phyloP scores from a whole-genome alignment of 805 yeast genomes.

The Spathaspora gorwiae region DNA sequence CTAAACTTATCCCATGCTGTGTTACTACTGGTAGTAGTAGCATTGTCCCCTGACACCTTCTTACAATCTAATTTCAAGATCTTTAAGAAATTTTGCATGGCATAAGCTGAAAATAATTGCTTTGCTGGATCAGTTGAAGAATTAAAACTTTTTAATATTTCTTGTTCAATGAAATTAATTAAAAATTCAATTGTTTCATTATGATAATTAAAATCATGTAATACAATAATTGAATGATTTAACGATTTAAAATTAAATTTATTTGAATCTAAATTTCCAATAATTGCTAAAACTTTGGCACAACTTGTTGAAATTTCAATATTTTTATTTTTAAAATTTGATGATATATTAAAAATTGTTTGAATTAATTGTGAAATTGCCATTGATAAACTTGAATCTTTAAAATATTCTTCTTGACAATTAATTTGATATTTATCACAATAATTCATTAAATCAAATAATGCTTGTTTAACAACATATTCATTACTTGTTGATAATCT shows the following conservation, averaged over 20 bases:
- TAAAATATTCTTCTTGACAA: slow-evolving; percentile 40
- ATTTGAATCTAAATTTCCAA: slow-evolving; percentile 74
- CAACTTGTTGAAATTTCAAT: slow-evolving; percentile 52
- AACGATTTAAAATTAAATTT: slow-evolving; percentile 43
- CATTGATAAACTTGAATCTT: slow-evolving; percentile 22
- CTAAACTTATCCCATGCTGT: slow-evolving; percentile 55
- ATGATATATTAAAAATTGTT: slow-evolving; percentile 52
- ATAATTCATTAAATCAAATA: slow-evolving; percentile 57
- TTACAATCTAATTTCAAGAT: slow-evolving; percentile 46
- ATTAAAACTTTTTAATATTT: slow-evolving; percentile 81
- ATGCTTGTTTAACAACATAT: slow-evolving; percentile 68
- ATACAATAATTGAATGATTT: slow-evolving; percentile 43
- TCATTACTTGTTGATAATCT: slow-evolving; percentile 60
- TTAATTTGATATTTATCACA: slow-evolving; percentile 47
- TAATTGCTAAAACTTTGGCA: slow-evolving; percentile 64
- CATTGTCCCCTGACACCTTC: slow-evolving; percentile 13
- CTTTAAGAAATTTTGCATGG: slow-evolving; percentile 81
- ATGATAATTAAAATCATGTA: slow-evolving; percentile 58
- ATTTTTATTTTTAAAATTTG: slow-evolving; percentile 47
- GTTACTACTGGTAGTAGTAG: slow-evolving; percentile 14
- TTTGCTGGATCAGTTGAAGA: slow-evolving; percentile 83
- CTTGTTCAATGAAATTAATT: slow-evolving; percentile 56
- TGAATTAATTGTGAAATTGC: slow-evolving; percentile 45
- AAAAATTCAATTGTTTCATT: slow-evolving; percentile 64
- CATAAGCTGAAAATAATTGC: slow-evolving; percentile 79